phyloP scores from a whole-genome alignment of 257 asterid species.

The Capsicum chinense region DNA sequence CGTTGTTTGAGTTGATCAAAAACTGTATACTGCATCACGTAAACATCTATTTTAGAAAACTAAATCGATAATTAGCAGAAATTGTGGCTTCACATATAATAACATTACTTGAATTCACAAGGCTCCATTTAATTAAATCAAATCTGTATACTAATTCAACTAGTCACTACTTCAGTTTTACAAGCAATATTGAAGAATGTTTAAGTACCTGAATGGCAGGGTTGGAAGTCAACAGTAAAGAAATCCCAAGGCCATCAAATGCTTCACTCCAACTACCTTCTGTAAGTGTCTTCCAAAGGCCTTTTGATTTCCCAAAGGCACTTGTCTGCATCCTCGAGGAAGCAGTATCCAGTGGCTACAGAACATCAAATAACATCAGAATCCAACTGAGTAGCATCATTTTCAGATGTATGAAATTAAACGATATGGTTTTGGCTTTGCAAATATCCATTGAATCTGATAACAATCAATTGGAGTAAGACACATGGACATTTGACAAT shows the following conservation, averaged over 20 bases:
- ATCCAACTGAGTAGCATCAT: neutral
- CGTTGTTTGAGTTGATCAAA: slow-evolving; percentile 54
- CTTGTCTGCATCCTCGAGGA: slow-evolving; percentile 61
- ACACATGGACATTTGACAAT: slow-evolving; percentile 8
- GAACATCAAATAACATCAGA: neutral
- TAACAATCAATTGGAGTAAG: neutral
- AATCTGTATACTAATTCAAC: neutral
- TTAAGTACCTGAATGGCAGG: slow-evolving; percentile 56
- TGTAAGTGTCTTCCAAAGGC: slow-evolving; percentile 47
- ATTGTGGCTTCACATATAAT: neutral
- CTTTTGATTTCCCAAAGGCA: slow-evolving; percentile 52
- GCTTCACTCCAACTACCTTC: slow-evolving; percentile 54
- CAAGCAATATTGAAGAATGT: slow-evolving; percentile 6
- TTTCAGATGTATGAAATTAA: neutral
- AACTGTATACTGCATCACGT: slow-evolving; percentile 49
- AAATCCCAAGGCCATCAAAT: slow-evolving; percentile 58
- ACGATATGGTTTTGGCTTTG: neutral
- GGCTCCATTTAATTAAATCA: neutral
- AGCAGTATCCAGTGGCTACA: slow-evolving; percentile 54
- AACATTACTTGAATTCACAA: neutral
- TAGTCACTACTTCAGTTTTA: neutral
- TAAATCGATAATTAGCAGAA: neutral
- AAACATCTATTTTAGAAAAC: slow-evolving; percentile 20
- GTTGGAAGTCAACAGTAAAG: slow-evolving; percentile 52
- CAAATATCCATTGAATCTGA: neutral